Percentiles rank a stretch among this genome's conserved stretches.
phyloP scores from a whole-genome alignment of 108 stramenopile species.

The Schizochytrium sp. region DNA sequence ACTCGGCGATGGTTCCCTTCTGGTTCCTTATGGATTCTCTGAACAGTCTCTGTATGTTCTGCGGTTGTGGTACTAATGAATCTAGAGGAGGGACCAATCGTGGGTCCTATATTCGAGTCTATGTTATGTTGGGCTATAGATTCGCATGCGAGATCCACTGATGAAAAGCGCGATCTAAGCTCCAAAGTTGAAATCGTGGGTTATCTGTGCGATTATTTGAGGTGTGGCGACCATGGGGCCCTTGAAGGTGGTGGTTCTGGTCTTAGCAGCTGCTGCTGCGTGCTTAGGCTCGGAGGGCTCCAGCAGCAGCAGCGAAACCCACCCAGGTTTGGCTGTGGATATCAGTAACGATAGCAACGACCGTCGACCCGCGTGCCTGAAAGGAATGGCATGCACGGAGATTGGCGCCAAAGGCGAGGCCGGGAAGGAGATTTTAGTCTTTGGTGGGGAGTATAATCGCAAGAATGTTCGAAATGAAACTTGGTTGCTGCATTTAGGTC shows the following conservation, averaged over 20 bases:
- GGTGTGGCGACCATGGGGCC: no score
- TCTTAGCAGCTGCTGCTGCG: background rate
- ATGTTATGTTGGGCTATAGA: background rate
- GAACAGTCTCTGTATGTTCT: background rate
- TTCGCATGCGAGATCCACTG: no score
- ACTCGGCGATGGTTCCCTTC: background rate
- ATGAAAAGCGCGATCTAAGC: no score
- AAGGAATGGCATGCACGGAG: slow-evolving; percentile 34
- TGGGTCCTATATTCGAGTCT: background rate
- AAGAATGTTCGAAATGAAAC: slow-evolving; percentile 1
- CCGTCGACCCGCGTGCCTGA: background rate
- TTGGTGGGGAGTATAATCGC: slow-evolving; percentile 26
- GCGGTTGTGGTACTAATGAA: background rate
- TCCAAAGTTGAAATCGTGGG: no score
- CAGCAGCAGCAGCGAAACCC: background rate
- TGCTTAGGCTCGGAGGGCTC: background rate
- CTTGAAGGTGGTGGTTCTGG: no score
- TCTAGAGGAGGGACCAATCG: background rate
- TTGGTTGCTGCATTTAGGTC: background rate
- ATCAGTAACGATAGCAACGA: background rate
- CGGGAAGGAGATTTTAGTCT: background rate
- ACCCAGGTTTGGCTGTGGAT: background rate
- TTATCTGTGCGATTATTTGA: no score
- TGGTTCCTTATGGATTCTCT: background rate
- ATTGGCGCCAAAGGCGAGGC: background rate